Base-by-base conservation (phyloP, 2,329 filamentous ascomycete species). In the Thelonectria olida region DNA sequence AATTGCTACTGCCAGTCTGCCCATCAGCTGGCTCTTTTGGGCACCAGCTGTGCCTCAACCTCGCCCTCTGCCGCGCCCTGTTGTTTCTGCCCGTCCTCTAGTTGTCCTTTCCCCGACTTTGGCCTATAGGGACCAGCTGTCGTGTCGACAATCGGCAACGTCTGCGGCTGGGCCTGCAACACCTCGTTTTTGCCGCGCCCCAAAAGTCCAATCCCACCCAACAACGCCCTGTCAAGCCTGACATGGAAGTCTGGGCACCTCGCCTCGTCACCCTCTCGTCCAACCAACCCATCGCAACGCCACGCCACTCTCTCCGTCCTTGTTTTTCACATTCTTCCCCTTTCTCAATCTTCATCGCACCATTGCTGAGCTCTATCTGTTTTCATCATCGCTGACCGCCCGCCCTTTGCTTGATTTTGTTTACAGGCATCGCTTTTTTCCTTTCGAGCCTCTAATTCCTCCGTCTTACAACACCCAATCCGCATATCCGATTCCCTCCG, bases 371-470 rank as follows among this genome's bases (percentile, higher is more conserved):
- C 28, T 66, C 13, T 54, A 63, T 65, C 27, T 38, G 22, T 55
- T 61, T 65, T 61, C 59, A 63, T 69, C 66, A 67, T 56, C 47
- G 63, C 69, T 72, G 63, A 72, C 67, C 62, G 50, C 58, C 67
- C 62, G 50, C 58, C 55, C 54, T 42, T 49, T 62, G 41, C 39
- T 53, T 44, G 34, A 51, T 31, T 57, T 62, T 59, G 42, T 54
- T 61, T 62, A 54, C 49, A 71, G 69, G 64, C 61, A 71, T 72
- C 62, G 62, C 59, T 67, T 66, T 68, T 41, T 36, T 23, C 41
- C 41, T n/a, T 20, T 47, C 28, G 57, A 57, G 41, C 54, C 17
- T 36, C 48, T 58, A 59, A 64, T 63, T 64, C 56, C 52, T 50
- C 49, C 56, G 47, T n/a, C 58, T 59, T 44, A 61, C 58, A 55